phyloP scores from a whole-genome alignment of 1,284 basidiomycete genomes.

The Schizophyllum commune region DNA sequence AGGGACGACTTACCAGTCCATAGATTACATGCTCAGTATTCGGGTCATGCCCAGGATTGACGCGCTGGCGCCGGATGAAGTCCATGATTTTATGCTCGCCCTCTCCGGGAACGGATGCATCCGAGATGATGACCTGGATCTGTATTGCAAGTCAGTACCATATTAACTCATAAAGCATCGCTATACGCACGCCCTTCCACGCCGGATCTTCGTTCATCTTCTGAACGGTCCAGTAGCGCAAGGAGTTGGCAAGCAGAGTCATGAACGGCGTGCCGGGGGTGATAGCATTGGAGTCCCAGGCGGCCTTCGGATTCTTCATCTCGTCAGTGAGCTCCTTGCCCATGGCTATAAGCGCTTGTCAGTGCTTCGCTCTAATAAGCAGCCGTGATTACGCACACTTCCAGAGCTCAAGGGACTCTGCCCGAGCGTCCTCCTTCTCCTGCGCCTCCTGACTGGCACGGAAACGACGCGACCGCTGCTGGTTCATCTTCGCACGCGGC shows the following conservation, averaged over 20 bases:
- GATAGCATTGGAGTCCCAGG: slow-evolving; percentile 99
- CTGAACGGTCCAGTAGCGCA: slow-evolving; percentile 94
- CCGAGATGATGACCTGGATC: slow-evolving; percentile 95
- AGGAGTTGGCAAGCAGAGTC: slow-evolving; percentile 80
- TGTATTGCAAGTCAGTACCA: slow-evolving; percentile 22
- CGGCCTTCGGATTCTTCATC: slow-evolving; percentile 67
- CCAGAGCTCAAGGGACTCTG: slow-evolving; percentile 79
- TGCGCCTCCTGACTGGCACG: slow-evolving; percentile 91
- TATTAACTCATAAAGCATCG: neutral
- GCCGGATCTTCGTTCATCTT: slow-evolving; percentile 95
- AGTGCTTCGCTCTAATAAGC: neutral
- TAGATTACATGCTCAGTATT: slow-evolving; percentile 98
- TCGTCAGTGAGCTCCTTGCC: slow-evolving; percentile 85
- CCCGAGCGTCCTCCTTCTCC: slow-evolving; percentile 84
- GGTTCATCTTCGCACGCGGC: slow-evolving; percentile 99
- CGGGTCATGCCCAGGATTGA: slow-evolving; percentile 84
- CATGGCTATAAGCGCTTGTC: slow-evolving; percentile 53
- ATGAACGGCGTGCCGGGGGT: slow-evolving; percentile 99
- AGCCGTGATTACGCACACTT: slow-evolving; percentile 46
- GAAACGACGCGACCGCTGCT: slow-evolving; percentile 94
- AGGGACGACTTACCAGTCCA: slow-evolving; percentile 63
- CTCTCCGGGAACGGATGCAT: slow-evolving; percentile 95
- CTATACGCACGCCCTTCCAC: slow-evolving; percentile 76
- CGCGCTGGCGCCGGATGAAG: slow-evolving; percentile 87
- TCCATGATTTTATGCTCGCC: slow-evolving; percentile 99